phyloP scores from a whole-genome alignment of 139 green algal genomes.

The Chlamydomonas schloesseri region DNA sequence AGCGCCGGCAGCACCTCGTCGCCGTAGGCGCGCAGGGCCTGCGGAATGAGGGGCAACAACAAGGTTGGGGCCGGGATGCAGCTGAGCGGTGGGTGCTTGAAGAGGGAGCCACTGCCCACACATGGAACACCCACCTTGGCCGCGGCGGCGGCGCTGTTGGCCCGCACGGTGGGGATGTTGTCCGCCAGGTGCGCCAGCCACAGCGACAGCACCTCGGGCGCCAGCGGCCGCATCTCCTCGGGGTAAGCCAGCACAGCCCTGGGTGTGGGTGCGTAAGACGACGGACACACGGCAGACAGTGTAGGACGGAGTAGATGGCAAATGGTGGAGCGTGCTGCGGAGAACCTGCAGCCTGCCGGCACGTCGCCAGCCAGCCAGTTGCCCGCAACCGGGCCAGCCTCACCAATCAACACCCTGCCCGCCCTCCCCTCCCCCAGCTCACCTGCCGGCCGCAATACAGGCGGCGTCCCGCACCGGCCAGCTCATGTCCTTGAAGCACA shows the following conservation, averaged over 20 bases:
- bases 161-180: conserved; percentile 90
- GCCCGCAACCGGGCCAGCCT: too few species aligned
- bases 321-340: too few species aligned
- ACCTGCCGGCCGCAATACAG: conserved; percentile 66
- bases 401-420: too few species aligned
- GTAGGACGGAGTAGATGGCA: neutral
- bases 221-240: conserved; percentile 55
- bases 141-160: conserved; percentile 63
- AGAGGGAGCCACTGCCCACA: too few species aligned
- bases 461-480: conserved; percentile 89
- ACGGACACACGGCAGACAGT: too few species aligned
- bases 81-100: too few species aligned
- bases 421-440: too few species aligned
- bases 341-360: too few species aligned
- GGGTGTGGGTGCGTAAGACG: too few species aligned
- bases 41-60: neutral
- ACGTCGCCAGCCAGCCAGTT: too few species aligned
- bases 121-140: conserved; percentile 33
- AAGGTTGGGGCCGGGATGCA: too few species aligned
- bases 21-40: conserved; percentile 34
- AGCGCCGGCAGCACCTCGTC: conserved; percentile 25
- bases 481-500: conserved; percentile 85
- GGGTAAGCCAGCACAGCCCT: conserved; percentile 77
- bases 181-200: conserved; percentile 92
- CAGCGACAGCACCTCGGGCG: conserved; percentile 77